Evolutionary conservation across 257 asterid genomes (phyloP).

Genomic region (Rhazya stricta): DNA sequence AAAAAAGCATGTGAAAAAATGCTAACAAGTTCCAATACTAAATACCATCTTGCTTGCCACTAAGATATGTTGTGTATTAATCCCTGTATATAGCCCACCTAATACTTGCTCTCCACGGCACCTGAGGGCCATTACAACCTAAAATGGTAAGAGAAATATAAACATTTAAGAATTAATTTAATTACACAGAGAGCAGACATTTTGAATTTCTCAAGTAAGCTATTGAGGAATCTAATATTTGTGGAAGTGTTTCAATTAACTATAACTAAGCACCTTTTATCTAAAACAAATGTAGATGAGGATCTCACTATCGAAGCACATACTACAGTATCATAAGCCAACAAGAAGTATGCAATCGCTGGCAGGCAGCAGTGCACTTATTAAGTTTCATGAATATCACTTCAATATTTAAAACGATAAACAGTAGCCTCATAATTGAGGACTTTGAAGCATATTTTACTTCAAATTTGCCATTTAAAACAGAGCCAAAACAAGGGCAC

Average conservation of each 20-base stretch:
- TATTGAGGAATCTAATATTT: not conserved
- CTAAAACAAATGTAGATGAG: too few relatives aligned
- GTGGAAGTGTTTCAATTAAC: too few relatives aligned
- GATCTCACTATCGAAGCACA: too few relatives aligned
- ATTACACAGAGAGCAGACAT: not conserved
- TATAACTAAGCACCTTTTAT: too few relatives aligned
- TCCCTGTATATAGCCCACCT: constrained; percentile 83
- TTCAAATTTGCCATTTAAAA: not conserved
- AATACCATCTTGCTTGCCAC: constrained; percentile 95
- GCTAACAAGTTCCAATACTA: not conserved
- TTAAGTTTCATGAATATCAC: not conserved
- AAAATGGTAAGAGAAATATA: constrained; percentile 11
- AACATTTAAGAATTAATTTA: not conserved
- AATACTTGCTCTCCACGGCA: constrained; percentile 83
- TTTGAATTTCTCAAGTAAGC: not conserved
- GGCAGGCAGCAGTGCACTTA: not conserved
- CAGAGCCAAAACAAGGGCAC: not conserved
- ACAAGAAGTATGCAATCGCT: not conserved
- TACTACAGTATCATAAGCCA: not conserved
- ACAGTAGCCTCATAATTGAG: not conserved
- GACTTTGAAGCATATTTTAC: not conserved
- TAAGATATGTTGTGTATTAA: constrained; percentile 65
- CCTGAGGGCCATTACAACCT: constrained; percentile 93
- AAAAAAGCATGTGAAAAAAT: constrained; percentile 9
- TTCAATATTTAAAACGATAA: not conserved